Evolutionary conservation across 495 filamentous ascomycete species (phyloP), one percentile per base, ranked within the genome.

Genomic region (Chaetomium cochliodes): DNA sequence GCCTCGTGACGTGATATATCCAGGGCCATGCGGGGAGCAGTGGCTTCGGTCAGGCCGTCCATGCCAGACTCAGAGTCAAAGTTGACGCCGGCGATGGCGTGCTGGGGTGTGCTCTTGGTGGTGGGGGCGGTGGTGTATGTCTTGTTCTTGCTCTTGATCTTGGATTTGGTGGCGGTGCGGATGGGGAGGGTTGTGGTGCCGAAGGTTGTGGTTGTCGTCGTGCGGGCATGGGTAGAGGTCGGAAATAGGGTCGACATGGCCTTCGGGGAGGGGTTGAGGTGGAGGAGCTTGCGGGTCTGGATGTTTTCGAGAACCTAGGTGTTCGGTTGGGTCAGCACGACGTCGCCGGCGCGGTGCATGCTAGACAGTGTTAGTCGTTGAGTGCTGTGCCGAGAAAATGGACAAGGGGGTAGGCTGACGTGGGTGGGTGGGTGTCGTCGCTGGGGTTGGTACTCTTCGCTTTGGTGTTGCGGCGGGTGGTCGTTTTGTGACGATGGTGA

Each of bases 221-320:
- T 41, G 7, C 22, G 20, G 28, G 16, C 5, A 18, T 39, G 28
- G 41, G 41, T 44, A 11, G 41, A 15, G 9, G 8, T 37, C 33
- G 33, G 2, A 15, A 5, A 2, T 44, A 15, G 41, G 41, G 18
- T 15, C 13, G 41, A 0, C 3, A 15, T 47, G 1, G 9, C 44
- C 16, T 61, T 9, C 4, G 23, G 39, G 23, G 41, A 7, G 37
- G 39, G 12, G 47, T 37, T 26, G 39, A 55, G 2, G 50, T 44
- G 37, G 5, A 33, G 8, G 15, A 46, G 8, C 8, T 55, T 62
- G 50, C 37, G 60, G 37, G 20, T 20, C 20, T 55, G 50, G 60
- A 22, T 55, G 23, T 55, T 51, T 33, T 54, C 30, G 50, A 55
- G 6, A 22, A 47, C 12, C 50, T 51, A 55, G 39, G 60, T 23